These are phyloP conservation scores for Trypanosoma cruzi DNA, from an alignment of 208 protist genomes.

Conservation along the genomic window DNA sequence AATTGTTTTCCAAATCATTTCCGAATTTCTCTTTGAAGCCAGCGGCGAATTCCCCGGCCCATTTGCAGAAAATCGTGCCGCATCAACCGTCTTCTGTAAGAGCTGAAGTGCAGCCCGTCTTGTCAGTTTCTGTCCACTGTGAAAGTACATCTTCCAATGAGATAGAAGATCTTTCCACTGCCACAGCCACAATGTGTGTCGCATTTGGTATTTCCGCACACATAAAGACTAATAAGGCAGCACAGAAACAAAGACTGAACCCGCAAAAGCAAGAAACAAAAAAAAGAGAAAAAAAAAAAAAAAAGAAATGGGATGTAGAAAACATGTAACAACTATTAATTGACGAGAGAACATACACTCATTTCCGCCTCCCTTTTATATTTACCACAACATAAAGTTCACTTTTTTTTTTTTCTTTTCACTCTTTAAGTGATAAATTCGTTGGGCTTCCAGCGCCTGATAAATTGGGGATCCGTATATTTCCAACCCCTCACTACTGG, in stretches of 20 bases:
- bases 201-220: conserved; percentile 18
- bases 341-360: no score
- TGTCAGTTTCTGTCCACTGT: conserved; percentile 4
- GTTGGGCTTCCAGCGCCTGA: conserved; percentile 85
- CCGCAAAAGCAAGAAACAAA: conserved; percentile 12
- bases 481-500: conserved; percentile 49
- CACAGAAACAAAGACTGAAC: no score
- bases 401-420: no score
- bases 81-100: conserved; percentile 36
- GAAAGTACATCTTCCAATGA: conserved; percentile 8
- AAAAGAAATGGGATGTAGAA: no score
- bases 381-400: no score
- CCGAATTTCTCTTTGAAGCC: conserved; percentile 25
- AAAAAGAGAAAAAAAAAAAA: conserved; percentile 10
- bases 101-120: conserved; percentile 24
- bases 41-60: conserved; percentile 14
- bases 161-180: conserved; percentile 7
- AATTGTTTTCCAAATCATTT: conserved; percentile 57
- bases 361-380: no score
- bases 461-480: conserved; percentile 84
- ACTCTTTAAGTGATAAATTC: conserved; percentile 72
- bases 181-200: conserved; percentile 4
- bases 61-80: background rate
- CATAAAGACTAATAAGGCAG: background rate
- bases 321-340: no score